A percentile compares a stretch with the other conserved stretches of the same genome.
Conservation (phyloP, 2,329 filamentous ascomycete genomes). For the Pseudocercospora eumusae region DNA sequence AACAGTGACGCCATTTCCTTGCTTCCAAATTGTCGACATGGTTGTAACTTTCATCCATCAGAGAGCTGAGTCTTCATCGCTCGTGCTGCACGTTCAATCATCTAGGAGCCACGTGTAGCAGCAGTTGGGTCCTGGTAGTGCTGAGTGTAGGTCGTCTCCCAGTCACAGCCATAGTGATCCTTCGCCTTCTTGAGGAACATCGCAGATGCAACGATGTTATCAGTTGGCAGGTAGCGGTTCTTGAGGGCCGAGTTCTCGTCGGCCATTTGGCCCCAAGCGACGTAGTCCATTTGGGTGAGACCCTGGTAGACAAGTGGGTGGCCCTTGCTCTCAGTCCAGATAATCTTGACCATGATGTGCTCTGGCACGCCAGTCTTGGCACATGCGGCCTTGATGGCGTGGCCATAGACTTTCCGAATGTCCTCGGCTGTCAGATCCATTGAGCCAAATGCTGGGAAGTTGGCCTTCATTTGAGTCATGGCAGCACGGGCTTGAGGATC, state of each 20-base stretch:
- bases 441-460: conserved; percentile 20
- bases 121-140: conserved; percentile 20
- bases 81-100: too few species aligned
- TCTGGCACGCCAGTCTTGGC: conserved; percentile 18
- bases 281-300: conserved; percentile 17
- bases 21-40: too few species aligned
- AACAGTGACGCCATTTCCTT: too few species aligned
- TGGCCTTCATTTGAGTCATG: conserved; percentile 18
- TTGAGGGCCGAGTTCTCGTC: conserved; percentile 12
- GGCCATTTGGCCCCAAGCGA: conserved; percentile 20
- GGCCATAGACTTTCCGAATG: conserved; percentile 20
- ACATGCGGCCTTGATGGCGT: conserved; percentile 17
- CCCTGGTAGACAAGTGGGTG: conserved; percentile 21
- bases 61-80: too few species aligned
- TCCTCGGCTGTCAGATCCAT: conserved; percentile 24
- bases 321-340: conserved; percentile 24
- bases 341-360: conserved; percentile 21
- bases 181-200: conserved; percentile 17
- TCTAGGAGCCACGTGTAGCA: too few species aligned
- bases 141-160: conserved; percentile 12
- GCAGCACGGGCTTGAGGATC: conserved; percentile 20
- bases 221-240: conserved; percentile 19
- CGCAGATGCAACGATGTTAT: conserved; percentile 18
- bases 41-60: too few species aligned
- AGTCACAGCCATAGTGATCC: conserved; percentile 11